Conservation (phyloP, 2,329 filamentous ascomycete species). For the Purpureocillium takamizusanense region DNA sequence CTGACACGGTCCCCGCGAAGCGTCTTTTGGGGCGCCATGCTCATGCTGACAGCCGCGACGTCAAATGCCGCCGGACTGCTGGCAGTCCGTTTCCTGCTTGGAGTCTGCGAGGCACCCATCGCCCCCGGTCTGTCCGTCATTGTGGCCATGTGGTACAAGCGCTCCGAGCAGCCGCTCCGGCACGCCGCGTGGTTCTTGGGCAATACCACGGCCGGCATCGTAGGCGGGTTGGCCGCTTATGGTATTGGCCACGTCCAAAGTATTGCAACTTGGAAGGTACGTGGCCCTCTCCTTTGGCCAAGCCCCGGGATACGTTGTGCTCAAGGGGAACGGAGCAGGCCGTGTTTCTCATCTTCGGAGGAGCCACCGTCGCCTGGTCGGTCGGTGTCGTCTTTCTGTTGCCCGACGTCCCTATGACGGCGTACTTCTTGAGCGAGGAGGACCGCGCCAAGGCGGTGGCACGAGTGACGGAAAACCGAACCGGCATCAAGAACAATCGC, state of each 20-base stretch:
- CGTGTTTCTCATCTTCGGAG: slow-evolving; percentile 16
- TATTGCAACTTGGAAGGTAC: slow-evolving; percentile 16
- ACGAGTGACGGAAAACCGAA: slow-evolving; percentile 22
- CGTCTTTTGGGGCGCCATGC: slow-evolving; percentile 25
- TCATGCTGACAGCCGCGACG: slow-evolving; percentile 32
- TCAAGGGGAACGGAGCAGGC: not conserved
- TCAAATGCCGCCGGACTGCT: slow-evolving; percentile 18
- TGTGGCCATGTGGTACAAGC: slow-evolving; percentile 24
- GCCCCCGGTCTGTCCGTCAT: slow-evolving; percentile 19
- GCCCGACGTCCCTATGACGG: slow-evolving; percentile 14
- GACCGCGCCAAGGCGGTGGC: slow-evolving; percentile 20
- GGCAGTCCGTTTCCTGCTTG: slow-evolving; percentile 22
- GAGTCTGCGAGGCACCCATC: slow-evolving; percentile 20
- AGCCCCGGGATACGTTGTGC: too few species aligned
- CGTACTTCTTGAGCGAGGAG: slow-evolving; percentile 15
- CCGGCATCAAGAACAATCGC: slow-evolving; percentile 20
- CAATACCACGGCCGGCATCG: slow-evolving; percentile 18
- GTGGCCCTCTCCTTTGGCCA: not conserved
- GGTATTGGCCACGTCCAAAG: slow-evolving; percentile 18
- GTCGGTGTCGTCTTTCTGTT: slow-evolving; percentile 10
- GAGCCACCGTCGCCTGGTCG: slow-evolving; percentile 12
- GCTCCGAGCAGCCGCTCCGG: slow-evolving; percentile 16
- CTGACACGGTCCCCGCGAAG: too few species aligned
- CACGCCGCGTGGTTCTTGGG: slow-evolving; percentile 23
- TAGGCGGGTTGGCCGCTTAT: slow-evolving; percentile 18